Evolutionary conservation across 2,329 filamentous ascomycete species (phyloP).

Genomic region (Ceratocystis lukuohia): DNA sequence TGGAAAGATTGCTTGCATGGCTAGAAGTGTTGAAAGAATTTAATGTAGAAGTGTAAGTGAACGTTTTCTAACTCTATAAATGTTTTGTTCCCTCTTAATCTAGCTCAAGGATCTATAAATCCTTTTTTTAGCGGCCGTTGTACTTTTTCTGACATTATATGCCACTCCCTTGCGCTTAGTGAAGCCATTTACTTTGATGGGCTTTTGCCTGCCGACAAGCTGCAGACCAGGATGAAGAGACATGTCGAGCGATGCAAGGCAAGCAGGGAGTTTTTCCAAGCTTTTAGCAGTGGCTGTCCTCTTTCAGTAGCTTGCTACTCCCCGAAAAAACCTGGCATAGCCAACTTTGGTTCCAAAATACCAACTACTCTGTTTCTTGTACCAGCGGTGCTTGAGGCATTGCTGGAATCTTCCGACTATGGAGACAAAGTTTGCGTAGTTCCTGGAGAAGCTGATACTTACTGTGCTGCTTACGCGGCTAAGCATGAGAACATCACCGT

Average conservation of each 20-base stretch:
- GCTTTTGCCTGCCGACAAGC: conserved; percentile 56
- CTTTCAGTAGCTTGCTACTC: conserved; percentile 28
- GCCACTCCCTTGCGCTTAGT: conserved; percentile 28
- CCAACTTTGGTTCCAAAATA: not conserved
- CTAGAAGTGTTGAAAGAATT: conserved; percentile 43
- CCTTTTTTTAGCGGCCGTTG: too few species aligned
- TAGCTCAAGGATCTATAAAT: too few species aligned
- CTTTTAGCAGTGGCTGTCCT: conserved; percentile 17
- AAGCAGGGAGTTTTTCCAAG: conserved; percentile 23
- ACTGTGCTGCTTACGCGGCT: conserved; percentile 53
- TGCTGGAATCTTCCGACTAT: conserved; percentile 37
- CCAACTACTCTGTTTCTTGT: conserved; percentile 48
- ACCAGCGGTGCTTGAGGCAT: conserved; percentile 58
- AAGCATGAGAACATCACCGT: conserved; percentile 41
- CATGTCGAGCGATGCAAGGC: conserved; percentile 19
- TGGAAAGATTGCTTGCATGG: conserved; percentile 45
- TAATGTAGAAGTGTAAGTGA: conserved; percentile 47
- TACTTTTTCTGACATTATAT: not conserved
- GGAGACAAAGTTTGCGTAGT: conserved; percentile 42
- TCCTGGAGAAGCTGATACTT: conserved; percentile 72
- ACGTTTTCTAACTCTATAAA: not conserved
- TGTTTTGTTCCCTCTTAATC: conserved; percentile 16
- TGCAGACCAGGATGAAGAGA: conserved; percentile 45
- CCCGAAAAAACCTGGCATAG: conserved; percentile 25
- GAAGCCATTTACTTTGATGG: conserved; percentile 76